Percentiles rank a stretch among this genome's conserved stretches.
phyloP scores from a whole-genome alignment of 768 basidiomycete genomes.

The Kwoniella dendrophila region DNA sequence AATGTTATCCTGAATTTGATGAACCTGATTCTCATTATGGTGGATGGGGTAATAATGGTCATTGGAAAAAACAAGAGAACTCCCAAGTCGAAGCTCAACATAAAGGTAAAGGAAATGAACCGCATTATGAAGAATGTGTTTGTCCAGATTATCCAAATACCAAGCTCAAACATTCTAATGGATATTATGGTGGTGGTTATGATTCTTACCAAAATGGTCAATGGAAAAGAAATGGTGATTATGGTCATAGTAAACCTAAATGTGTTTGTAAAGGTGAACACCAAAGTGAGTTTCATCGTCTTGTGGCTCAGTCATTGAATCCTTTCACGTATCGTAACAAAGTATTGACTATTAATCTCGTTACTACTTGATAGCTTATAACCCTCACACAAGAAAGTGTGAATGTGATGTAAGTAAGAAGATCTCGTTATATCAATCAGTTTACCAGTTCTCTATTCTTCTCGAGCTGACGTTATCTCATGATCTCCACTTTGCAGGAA shows the following conservation, averaged over 20 bases:
- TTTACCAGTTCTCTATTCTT: not conserved
- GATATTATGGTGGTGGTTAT: no score
- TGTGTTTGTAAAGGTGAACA: slow-evolving; percentile 18
- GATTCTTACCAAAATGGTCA: not conserved
- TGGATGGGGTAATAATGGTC: no score
- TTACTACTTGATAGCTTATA: slow-evolving; percentile 6
- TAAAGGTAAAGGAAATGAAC: slow-evolving; percentile 5
- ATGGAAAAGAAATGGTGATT: slow-evolving; percentile 8
- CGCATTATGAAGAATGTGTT: slow-evolving; percentile 15
- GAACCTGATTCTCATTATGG: slow-evolving; percentile 5
- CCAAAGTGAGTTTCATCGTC: slow-evolving; percentile 22
- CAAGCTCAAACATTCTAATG: no score
- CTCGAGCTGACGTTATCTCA: not conserved
- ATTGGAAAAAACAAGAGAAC: not conserved
- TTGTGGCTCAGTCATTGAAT: no score
- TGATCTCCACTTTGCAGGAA: not conserved
- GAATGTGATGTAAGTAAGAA: slow-evolving; percentile 6
- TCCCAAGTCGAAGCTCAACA: not conserved
- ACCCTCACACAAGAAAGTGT: slow-evolving; percentile 9
- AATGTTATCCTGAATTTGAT: slow-evolving; percentile 14
- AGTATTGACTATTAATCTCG: no score
- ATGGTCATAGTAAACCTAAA: slow-evolving; percentile 1
- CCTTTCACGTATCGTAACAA: no score
- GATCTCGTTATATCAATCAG: not conserved
- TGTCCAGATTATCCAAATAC: slow-evolving; percentile 21